Conservation (phyloP, 2,329 filamentous ascomycete genomes). For the Plenodomus tracheiphilus region DNA sequence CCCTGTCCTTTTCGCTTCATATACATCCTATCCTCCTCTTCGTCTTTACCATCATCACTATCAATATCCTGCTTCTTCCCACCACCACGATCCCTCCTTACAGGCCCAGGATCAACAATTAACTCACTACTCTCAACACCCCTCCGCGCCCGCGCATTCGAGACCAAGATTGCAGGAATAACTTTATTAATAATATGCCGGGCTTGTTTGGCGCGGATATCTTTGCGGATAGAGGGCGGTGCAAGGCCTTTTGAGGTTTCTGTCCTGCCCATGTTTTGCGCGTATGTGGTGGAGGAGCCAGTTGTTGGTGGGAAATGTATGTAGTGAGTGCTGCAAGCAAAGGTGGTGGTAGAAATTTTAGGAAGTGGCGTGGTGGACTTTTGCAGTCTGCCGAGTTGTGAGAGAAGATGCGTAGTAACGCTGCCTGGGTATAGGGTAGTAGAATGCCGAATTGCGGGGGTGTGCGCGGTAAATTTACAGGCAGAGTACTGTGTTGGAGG, state of each 20-base stretch:
- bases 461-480: no score
- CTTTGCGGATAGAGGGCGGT: conserved; percentile 43
- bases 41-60: conserved; percentile 13
- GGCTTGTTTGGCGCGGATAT: conserved; percentile 56
- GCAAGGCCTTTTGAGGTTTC: conserved; percentile 43
- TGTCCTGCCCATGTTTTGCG: conserved; percentile 40
- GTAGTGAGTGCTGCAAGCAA: no score
- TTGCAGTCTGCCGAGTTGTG: background rate
- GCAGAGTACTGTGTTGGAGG: background rate
- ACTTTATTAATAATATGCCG: conserved; percentile 62
- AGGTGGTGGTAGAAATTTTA: no score
- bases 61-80: conserved; percentile 1
- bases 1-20: conserved; percentile 42
- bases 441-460: no score
- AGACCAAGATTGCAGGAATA: conserved; percentile 60
- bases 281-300: no score
- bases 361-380: no score
- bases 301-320: no score
- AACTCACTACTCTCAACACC: conserved; percentile 60
- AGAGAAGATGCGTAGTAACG: no score
- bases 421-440: no score
- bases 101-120: conserved; percentile 44
- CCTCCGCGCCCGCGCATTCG: conserved; percentile 58
- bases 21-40: no score
- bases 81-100: background rate